Evolutionary conservation across 169 alveolate species (phyloP).

Genomic region (Eimeria brunetti): DNA sequence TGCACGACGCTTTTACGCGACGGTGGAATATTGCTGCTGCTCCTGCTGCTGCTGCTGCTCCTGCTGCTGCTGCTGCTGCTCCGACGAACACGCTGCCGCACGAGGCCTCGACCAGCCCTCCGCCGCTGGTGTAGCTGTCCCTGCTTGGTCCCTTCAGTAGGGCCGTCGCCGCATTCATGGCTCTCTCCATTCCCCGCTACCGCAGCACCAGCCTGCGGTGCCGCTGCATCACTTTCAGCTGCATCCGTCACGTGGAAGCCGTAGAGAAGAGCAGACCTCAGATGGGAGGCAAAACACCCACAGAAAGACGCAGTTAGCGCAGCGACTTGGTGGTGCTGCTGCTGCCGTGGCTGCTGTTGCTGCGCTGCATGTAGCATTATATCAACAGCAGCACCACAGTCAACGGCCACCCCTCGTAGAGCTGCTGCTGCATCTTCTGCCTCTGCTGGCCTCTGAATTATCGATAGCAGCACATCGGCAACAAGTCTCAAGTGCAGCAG

Average conservation of each 20-base stretch:
- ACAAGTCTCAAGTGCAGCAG: conserved; percentile 66
- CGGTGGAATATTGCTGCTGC: conserved; percentile 2
- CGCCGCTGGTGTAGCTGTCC: conserved; percentile 42
- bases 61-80: conserved; percentile 59
- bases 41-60: conserved; percentile 48
- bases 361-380: conserved; percentile 41
- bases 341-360: conserved; percentile 49
- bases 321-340: conserved; percentile 60
- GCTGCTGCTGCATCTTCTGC: conserved; percentile 65
- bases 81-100: conserved; percentile 43
- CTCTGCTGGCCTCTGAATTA: neutral
- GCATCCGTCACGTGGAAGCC: conserved; percentile 38
- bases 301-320: conserved; percentile 67
- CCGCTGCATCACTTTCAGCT: conserved; percentile 22
- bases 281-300: conserved; percentile 58
- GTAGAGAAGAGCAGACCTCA: conserved; percentile 15
- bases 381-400: conserved; percentile 62
- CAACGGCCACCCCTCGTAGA: conserved; percentile 42
- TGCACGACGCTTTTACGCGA: neutral
- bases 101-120: neutral
- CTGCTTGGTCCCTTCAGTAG: conserved; percentile 7
- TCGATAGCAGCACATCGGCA: conserved; percentile 44
- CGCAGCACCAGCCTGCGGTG: conserved; percentile 11
- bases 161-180: neutral
- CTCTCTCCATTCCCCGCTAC: neutral